Conservation (phyloP, 345 rosid species). For the Eucalyptus cloeziana region DNA sequence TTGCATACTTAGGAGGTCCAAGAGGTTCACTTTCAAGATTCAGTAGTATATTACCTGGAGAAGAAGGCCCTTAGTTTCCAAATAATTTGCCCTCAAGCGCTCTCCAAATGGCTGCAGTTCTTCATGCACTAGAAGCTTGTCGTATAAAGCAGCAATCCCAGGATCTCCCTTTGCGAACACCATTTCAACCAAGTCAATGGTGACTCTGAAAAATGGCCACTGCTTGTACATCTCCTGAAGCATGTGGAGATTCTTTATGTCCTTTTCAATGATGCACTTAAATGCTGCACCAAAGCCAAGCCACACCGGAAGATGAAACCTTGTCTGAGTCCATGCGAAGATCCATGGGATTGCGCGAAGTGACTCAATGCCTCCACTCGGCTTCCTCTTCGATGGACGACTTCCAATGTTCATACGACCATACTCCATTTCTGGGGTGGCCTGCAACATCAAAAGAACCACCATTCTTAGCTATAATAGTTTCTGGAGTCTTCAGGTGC, state of each 20-base stretch:
- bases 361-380: conserved; percentile 95
- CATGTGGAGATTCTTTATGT: conserved; percentile 65
- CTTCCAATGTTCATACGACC: conserved; percentile 99
- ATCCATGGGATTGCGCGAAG: conserved; percentile 99
- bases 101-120: conserved; percentile 74
- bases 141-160: conserved; percentile 77
- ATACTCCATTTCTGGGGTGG: conserved; percentile 90
- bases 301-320: conserved; percentile 95
- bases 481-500: neutral
- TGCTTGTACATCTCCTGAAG: conserved; percentile 85
- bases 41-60: conserved; percentile 51
- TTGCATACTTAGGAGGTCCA: neutral
- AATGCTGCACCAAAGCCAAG: conserved; percentile 93
- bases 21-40: neutral
- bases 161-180: conserved; percentile 99
- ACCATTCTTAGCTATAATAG: neutral
- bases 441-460: conserved; percentile 19
- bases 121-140: conserved; percentile 77
- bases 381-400: conserved; percentile 86
- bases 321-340: conserved; percentile 98
- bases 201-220: conserved; percentile 97
- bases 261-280: conserved; percentile 54
- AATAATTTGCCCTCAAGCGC: conserved; percentile 52
- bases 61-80: conserved; percentile 63
- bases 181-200: conserved; percentile 91